Percentiles rank a stretch among this genome's conserved stretches.
These are phyloP conservation scores for Xylaria sp. DNA, from an alignment of 2,329 filamentous ascomycete species.

Conservation along the genomic window DNA sequence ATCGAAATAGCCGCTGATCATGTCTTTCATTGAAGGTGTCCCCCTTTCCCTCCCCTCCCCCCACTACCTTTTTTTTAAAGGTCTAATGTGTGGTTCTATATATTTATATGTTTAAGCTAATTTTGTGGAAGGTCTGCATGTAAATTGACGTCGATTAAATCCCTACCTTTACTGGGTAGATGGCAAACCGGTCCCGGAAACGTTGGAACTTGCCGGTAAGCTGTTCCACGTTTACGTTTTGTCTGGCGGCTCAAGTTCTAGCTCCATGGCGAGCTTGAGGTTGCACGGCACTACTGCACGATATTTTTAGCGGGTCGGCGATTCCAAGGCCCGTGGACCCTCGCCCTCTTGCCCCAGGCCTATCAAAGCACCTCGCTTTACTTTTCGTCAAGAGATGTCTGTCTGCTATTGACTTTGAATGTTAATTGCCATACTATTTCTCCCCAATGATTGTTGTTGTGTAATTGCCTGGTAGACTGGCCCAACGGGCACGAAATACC, in stretches of 20 bases:
- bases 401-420: neutral
- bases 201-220: neutral
- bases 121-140: neutral
- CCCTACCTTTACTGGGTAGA: neutral
- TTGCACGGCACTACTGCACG: neutral
- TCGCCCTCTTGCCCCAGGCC: neutral
- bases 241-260: constrained; percentile 22
- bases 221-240: constrained; percentile 25
- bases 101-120: neutral
- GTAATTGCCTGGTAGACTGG: neutral
- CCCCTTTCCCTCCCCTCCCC: neutral
- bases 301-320: constrained; percentile 8
- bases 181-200: neutral
- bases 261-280: neutral
- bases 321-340: constrained; percentile 22
- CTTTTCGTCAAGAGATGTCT: too few relatives aligned
- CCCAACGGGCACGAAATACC: neutral
- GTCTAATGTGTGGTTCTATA: neutral
- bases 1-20: constrained; percentile 10
- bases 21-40: neutral
- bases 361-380: too few relatives aligned
- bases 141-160: neutral
- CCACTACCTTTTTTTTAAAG: neutral
- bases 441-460: neutral
- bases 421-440: neutral